phyloP scores from a whole-genome alignment of 352 stramenopile species.

The Globisporangium cylindrosporum region DNA sequence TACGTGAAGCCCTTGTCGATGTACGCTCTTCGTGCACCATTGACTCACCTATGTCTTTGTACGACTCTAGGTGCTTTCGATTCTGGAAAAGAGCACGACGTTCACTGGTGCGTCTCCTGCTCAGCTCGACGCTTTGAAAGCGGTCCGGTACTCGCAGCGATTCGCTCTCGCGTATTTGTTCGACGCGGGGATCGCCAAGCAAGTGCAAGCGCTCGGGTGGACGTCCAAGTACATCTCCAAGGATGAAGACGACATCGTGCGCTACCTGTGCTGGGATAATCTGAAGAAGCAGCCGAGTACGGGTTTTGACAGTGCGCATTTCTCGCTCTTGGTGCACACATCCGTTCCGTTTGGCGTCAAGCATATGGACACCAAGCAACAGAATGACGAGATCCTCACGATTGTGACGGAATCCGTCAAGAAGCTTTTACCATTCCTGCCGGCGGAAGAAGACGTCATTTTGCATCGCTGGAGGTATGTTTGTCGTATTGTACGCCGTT shows the following conservation, averaged over 20 bases:
- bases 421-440: conserved; percentile 55
- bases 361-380: conserved; percentile 55
- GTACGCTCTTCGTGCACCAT: neutral
- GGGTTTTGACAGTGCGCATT: conserved; percentile 6
- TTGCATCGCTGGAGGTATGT: conserved; percentile 66
- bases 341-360: conserved; percentile 53
- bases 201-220: conserved; percentile 49
- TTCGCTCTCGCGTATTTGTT: conserved; percentile 70
- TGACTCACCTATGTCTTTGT: neutral
- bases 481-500: neutral
- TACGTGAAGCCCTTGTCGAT: conserved; percentile 8
- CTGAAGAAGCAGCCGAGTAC: conserved; percentile 45
- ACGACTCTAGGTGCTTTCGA: conserved; percentile 30
- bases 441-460: conserved; percentile 37
- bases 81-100: conserved; percentile 48
- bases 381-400: conserved; percentile 52
- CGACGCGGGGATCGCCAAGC: conserved; percentile 30
- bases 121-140: conserved; percentile 36
- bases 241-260: conserved; percentile 59
- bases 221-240: conserved; percentile 57
- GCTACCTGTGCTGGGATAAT: conserved; percentile 79
- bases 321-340: conserved; percentile 62
- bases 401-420: conserved; percentile 47
- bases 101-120: conserved; percentile 24
- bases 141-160: conserved; percentile 62